These are phyloP conservation scores for Neoboletus subvelutipes DNA, from an alignment of 768 basidiomycete species.

Conservation along the genomic window DNA sequence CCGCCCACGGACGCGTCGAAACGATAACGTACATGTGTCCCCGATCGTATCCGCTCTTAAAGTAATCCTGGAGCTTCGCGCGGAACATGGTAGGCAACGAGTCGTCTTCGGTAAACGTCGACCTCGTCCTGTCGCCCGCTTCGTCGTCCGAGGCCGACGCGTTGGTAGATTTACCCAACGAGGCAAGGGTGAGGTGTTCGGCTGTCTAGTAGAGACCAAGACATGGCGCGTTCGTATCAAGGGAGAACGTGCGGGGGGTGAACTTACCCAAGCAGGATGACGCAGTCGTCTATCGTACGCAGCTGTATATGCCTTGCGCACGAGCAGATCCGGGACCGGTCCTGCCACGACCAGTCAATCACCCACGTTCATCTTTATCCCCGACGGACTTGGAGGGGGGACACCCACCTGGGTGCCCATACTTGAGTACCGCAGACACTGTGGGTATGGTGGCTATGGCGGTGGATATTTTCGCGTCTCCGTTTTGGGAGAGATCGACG, in stretches of 20 bases:
- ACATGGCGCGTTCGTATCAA: not conserved
- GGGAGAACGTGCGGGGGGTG: no score
- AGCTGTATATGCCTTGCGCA: slow-evolving; percentile 81
- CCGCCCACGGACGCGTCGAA: not conserved
- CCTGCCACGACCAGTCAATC: slow-evolving; percentile 48
- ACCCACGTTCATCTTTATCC: not conserved
- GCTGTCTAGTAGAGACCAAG: slow-evolving; percentile 62
- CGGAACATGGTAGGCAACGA: slow-evolving; percentile 75
- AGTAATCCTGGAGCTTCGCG: slow-evolving; percentile 85
- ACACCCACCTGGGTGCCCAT: slow-evolving; percentile 24
- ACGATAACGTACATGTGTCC: slow-evolving; percentile 81
- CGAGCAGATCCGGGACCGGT: slow-evolving; percentile 76
- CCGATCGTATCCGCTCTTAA: slow-evolving; percentile 90
- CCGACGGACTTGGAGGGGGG: not conserved
- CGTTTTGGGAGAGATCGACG: slow-evolving; percentile 46
- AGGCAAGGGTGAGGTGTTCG: slow-evolving; percentile 85
- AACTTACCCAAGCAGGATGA: slow-evolving; percentile 89
- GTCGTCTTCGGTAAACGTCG: slow-evolving; percentile 81
- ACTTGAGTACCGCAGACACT: slow-evolving; percentile 51
- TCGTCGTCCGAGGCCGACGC: slow-evolving; percentile 37
- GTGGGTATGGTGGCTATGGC: slow-evolving; percentile 21
- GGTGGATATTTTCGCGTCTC: slow-evolving; percentile 43
- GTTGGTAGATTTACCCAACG: slow-evolving; percentile 53
- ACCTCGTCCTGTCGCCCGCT: slow-evolving; percentile 68
- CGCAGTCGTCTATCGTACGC: slow-evolving; percentile 88